Evolutionary conservation across 2,329 filamentous ascomycete genomes (phyloP).

Genomic region (Fusarium buxicola): DNA sequence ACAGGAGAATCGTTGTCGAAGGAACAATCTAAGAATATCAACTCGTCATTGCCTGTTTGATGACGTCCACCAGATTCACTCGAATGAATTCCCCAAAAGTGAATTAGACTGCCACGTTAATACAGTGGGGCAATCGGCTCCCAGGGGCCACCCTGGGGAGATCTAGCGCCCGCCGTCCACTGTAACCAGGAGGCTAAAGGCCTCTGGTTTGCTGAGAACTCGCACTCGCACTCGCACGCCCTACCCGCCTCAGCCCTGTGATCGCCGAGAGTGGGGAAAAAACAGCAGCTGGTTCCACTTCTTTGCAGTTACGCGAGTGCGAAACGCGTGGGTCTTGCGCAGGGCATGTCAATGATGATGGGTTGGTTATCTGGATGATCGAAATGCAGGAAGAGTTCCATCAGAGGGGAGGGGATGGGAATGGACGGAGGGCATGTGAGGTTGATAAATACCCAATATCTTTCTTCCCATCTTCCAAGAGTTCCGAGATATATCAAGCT

Average conservation of each 20-base stretch:
- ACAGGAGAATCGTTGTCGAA: background rate
- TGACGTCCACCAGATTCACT: constrained; percentile 21
- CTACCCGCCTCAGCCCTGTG: constrained; percentile 27
- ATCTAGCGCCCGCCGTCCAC: constrained; percentile 27
- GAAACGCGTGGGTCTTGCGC: background rate
- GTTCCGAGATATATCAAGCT: too few species aligned
- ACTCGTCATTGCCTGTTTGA: constrained; percentile 22
- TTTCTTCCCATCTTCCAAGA: too few species aligned
- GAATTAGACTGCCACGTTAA: constrained; percentile 8
- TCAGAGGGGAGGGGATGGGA: too few species aligned
- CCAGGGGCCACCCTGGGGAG: background rate
- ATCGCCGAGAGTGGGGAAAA: background rate
- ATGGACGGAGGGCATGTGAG: background rate
- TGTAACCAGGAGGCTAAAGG: background rate
- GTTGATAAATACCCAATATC: constrained; percentile 1
- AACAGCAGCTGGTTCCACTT: background rate
- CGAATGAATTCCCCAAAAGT: constrained; percentile 27
- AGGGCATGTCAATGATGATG: background rate
- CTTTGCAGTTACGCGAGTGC: constrained; percentile 28
- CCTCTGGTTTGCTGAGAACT: constrained; percentile 9
- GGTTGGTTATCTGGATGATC: too few species aligned
- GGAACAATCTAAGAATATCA: constrained; percentile 11
- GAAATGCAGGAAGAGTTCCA: background rate
- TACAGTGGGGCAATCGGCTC: background rate
- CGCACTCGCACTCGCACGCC: constrained; percentile 20